Base-by-base conservation (phyloP, 1,139 yeast species). In the Debaryomycetaceae sp. region DNA sequence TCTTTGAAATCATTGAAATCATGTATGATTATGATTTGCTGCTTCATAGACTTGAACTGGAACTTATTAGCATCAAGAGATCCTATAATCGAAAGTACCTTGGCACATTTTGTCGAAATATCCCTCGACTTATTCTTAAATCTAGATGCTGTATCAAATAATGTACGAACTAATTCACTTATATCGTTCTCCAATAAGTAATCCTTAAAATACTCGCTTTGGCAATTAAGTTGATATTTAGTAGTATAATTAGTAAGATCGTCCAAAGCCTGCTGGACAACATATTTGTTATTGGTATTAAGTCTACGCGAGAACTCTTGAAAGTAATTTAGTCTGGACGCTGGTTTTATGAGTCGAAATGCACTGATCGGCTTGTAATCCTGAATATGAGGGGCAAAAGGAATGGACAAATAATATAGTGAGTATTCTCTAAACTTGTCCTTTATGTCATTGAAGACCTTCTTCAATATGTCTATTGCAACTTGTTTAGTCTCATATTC, bases 11-110 rank as follows among this genome's bases (percentile, higher is more conserved):
- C 83, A 38, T 70, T 75, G 51, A 85, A 81, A 55, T 84, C 81
- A 45, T 75, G 74, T 4, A 83, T 67, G 9, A 84, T 65, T 2
- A 83, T 70, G 13, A 75, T 61, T 31, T 73, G 74, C 9, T 63
- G 53, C 35, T 64, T 65, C 5, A 70, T 64, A 3, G 76, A 62
- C 34, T 74, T 71, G 38, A 79, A 67, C 35, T 73, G 74, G 51
- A 81, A 71, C 46, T 77, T 79, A 39, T 81, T 78, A 3, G 85
- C 70, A 54, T 91, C 97, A 13, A 88, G 56, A 0, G 91, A 81
- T 0, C 98, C 98, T 40, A 92, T 70, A 31, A 81, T 61, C 1
- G 96, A 84, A 13, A 92, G 65, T 30, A 88, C 85, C 45, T 75
- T 73, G 0, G 95, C 80, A 53, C 94, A 79, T 35, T 76, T 69